Percentiles rank a stretch among this genome's conserved stretches.
Conservation (phyloP, 495 filamentous ascomycete species). For the Jackrogersella multiformis region DNA sequence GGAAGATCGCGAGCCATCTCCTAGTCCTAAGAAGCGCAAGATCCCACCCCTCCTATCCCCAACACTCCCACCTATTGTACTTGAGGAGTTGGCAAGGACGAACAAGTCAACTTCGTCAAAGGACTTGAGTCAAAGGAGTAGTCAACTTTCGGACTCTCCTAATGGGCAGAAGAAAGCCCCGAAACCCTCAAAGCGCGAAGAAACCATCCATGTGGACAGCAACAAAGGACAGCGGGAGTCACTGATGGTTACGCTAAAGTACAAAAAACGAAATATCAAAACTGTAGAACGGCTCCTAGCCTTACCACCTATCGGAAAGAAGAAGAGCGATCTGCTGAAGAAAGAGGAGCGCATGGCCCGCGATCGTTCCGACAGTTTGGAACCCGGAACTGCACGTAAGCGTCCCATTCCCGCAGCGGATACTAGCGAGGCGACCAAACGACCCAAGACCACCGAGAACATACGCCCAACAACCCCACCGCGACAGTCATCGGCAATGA, state of each 20-base stretch:
- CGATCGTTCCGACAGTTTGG: conserved; percentile 51
- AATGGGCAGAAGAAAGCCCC: conserved; percentile 51
- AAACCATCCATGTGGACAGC: conserved; percentile 43
- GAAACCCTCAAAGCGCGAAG: conserved; percentile 42
- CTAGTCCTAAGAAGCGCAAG: conserved; percentile 49
- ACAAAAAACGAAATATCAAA: conserved; percentile 54
- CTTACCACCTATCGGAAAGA: conserved; percentile 49
- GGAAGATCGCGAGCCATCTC: conserved; percentile 48
- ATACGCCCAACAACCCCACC: conserved; percentile 53
- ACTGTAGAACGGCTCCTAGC: conserved; percentile 54
- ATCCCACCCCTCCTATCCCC: conserved; percentile 59
- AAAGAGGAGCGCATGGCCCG: conserved; percentile 43
- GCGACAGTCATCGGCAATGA: conserved; percentile 58
- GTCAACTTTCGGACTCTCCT: conserved; percentile 49
- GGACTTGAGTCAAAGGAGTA: conserved; percentile 43
- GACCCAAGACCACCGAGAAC: conserved; percentile 43
- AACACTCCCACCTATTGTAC: conserved; percentile 56
- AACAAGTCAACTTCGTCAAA: conserved; percentile 49
- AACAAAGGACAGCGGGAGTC: conserved; percentile 42
- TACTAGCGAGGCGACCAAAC: conserved; percentile 44
- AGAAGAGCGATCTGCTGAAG: conserved; percentile 51
- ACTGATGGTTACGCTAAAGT: conserved; percentile 47
- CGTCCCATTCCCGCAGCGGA: conserved; percentile 51
- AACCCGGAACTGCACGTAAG: conserved; percentile 54
- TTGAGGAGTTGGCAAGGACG: conserved; percentile 52